Conservation (phyloP, 148 eudicot genomes). For the Oxyria digyna region DNA sequence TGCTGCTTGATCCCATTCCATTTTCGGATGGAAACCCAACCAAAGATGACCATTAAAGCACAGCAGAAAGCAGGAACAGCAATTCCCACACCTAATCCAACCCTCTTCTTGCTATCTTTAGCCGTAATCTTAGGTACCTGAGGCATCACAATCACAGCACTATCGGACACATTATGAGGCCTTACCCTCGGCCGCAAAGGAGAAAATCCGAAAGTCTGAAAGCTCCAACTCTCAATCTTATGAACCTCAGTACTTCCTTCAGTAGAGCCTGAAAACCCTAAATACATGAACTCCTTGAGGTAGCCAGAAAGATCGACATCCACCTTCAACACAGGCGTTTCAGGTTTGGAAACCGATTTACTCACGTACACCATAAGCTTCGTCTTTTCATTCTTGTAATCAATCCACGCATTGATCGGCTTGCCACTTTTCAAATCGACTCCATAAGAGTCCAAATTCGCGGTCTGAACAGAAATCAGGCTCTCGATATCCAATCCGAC, state of each 20-base stretch:
- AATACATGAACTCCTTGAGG: conserved; percentile 50
- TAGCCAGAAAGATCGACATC: conserved; percentile 46
- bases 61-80: conserved; percentile 44
- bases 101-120: conserved; percentile 18
- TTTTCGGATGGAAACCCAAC: conserved; percentile 37
- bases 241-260: conserved; percentile 90
- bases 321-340: conserved; percentile 34
- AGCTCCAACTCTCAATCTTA: conserved; percentile 45
- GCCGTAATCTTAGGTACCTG: conserved; percentile 13
- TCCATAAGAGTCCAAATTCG: conserved; percentile 18
- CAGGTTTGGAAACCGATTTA: conserved; percentile 37
- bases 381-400: conserved; percentile 38
- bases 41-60: conserved; percentile 31
- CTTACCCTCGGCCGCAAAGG: conserved; percentile 15
- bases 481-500: conserved; percentile 69
- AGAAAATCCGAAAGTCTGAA: conserved; percentile 42
- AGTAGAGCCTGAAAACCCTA: conserved; percentile 84
- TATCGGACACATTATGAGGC: conserved; percentile 66
- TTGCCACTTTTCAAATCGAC: conserved; percentile 58
- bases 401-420: conserved; percentile 62
- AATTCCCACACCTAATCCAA: conserved; percentile 54
- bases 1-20: conserved; percentile 32
- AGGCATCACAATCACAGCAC: conserved; percentile 32
- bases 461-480: conserved; percentile 44
- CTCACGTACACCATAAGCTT: conserved; percentile 44